Base-by-base conservation (phyloP, 257 asterid genomes). In the Solanum piurae region DNA sequence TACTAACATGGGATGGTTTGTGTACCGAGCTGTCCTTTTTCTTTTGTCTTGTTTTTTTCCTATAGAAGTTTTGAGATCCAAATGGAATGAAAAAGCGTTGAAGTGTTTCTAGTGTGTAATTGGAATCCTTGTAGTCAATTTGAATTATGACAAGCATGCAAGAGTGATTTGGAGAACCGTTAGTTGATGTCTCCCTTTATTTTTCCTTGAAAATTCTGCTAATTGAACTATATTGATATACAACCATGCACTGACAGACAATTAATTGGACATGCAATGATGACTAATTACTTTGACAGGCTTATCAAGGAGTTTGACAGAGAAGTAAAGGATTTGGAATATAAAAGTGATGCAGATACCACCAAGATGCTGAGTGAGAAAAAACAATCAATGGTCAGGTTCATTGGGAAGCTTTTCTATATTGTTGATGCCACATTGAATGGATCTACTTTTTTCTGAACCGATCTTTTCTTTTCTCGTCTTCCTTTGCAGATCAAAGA, bases 271-370 rank as follows among this genome's bases (percentile, higher is more conserved):
- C 72, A 76, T 49, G 64, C 12, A 69, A 77, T 89, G 14, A 72
- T 85, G 29, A 82, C 86, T 79, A n/a, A 87, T 86, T 27, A 12
- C 85, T 83, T 38, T 86, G 87, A 89, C 93, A 96, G 99, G 95
- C 97, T 95, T 86, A 94, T 96, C 88, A 95, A 95, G 93, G 99
- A 95, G 62, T 96, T 94, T 88, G 98, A 94, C 89, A 91, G 95
- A 88, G 98, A 94, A 91, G 31, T 92, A 76, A 97, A 95, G 91
- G 95, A 94, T 55, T 85, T 88, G 75, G 99, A 95, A 86, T 94
- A 91, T 91, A 94, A 93, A 93, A 93, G 91, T 91, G 98, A 92
- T 87, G 90, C 98, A 40, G 94, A 92, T 85, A 93, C 95, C 29
- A 92, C 75, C 93, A 95, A 94, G 94, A 91, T 95, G 92, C 93